Base-by-base conservation (phyloP, 2,329 filamentous ascomycete species). In the Capronia epimyces region DNA sequence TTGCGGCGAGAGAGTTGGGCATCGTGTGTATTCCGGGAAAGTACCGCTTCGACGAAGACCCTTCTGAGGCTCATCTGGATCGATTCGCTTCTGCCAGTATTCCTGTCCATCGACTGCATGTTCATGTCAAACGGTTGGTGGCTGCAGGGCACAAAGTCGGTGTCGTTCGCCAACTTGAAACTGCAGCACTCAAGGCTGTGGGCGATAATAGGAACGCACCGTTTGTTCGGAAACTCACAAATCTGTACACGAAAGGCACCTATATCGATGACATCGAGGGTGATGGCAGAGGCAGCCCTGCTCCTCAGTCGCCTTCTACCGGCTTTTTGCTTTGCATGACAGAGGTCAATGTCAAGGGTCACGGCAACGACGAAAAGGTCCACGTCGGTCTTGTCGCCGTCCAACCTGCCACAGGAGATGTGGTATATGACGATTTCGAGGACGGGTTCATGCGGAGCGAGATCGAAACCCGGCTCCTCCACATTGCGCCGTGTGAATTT, bases 1-100 rank as follows among this genome's bases (percentile, higher is more conserved):
- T 82, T 47, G 93, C 91, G 3, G 87, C 90, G 10, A 95, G 91
- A 67, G 89, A 91, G 66, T 75, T 98, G 43, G 87, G 89, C 53
- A 96, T 98, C 60, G 86, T 98, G 32, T 98, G 93, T 67, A 96
- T 98, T 61, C 91, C 93, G 0, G 93, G 93, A 29, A 97, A 96
- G 65, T 82, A 91, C 67, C 80, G 91, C 64, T 98, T 90, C 64
- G 91, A 98, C 65, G 91, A 97, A 66, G 89, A 95, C 66, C 81
- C 85, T 0, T 96, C 90, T 0, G 93, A 98, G 71, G 88, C 91
- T 16, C 91, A 98, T 65, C 74, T 95, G 15, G 85, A 90, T 63
- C 83, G 86, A 18, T 98, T 98, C 63, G 93, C 93, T 5, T 95
- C 90, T 9, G 93, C 93, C 1, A 97, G 91, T 69, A 93, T 98